phyloP scores from a whole-genome alignment of 2,329 filamentous ascomycete genomes.

The Botrytis deweyae region DNA sequence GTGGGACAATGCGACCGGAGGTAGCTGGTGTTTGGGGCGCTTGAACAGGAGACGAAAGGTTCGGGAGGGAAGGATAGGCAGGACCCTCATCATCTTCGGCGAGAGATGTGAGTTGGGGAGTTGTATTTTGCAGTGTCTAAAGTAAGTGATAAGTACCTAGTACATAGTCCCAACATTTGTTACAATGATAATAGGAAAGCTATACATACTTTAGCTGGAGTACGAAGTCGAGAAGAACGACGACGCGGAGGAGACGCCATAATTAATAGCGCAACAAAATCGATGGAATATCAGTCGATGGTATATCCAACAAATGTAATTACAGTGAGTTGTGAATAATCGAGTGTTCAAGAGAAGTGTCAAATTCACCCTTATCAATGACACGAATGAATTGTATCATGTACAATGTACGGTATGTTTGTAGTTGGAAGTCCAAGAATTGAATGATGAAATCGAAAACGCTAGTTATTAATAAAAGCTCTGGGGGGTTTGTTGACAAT shows the following conservation, averaged over 20 bases:
- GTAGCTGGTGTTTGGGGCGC: conserved; percentile 58
- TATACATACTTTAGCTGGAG: conserved; percentile 37
- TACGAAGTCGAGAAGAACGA: conserved; percentile 39
- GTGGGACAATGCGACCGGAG: conserved; percentile 65
- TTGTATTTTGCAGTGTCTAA: conserved; percentile 28
- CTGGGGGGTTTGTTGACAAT: conserved; percentile 20
- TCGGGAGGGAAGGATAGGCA: conserved; percentile 28
- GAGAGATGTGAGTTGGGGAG: conserved; percentile 34
- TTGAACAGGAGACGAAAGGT: conserved; percentile 32
- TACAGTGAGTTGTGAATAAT: neutral
- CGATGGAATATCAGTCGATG: neutral
- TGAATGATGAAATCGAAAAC: conserved; percentile 8
- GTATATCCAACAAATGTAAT: neutral
- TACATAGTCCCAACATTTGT: neutral
- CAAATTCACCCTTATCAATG: neutral
- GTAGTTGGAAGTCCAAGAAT: conserved; percentile 3
- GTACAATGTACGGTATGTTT: neutral
- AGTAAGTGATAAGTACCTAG: neutral
- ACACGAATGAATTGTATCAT: neutral
- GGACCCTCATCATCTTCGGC: conserved; percentile 38
- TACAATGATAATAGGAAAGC: neutral
- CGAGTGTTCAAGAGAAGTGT: neutral
- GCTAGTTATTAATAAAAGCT: neutral
- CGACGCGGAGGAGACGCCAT: conserved; percentile 37
- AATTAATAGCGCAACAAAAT: neutral